Base-by-base conservation (phyloP, 169 alveolate species). In the Eimeria nieschulzi region DNA sequence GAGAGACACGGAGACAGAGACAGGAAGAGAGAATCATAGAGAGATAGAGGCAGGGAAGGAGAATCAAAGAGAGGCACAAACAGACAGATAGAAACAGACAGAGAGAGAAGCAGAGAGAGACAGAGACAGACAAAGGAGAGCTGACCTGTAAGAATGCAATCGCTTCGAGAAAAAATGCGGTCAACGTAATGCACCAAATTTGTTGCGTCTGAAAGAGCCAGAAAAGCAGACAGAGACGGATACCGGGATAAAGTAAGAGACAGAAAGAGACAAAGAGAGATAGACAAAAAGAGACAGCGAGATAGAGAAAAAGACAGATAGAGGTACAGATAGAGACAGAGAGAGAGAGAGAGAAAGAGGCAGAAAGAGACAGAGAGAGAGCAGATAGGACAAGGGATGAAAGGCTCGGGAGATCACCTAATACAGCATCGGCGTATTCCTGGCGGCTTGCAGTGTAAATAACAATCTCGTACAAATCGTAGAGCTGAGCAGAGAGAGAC, bases 371-470 rank as follows among this genome's bases (percentile, higher is more conserved):
- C 3, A 33, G 46, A 33, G 46, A 33, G 46, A 33, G 0, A 33
- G 46, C 46, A 33, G 46, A 33, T 33, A 33, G 46, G 46, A 33
- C 46, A 33, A 33, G 46, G 46, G 46, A 33, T 33, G 46, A 33
- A 3, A 33, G 3, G 46, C 46, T 33, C 46, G 46, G 46, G 46
- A 1, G 46, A 33, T 17, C n/a, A 79, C 91, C 94, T 26, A 90
- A 63, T 55, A 90, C 51, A 3, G 94, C 91, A 55, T 79, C 53
- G 6, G 94, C 94, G 66, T 90, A 90, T 70, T 90, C 94, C 21
- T 82, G 71, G 46, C 90, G 19, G 17, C 94, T 90, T 19, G 94
- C 94, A 25, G 94, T 90, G 73, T 23, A 90, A 39, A 90, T 64
- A 12, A 76, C 90, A 54, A 90, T 90, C 26, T 56, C 78, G 56